phyloP scores from a whole-genome alignment of 2,329 filamentous ascomycete species.

The Xylaria sp. region DNA sequence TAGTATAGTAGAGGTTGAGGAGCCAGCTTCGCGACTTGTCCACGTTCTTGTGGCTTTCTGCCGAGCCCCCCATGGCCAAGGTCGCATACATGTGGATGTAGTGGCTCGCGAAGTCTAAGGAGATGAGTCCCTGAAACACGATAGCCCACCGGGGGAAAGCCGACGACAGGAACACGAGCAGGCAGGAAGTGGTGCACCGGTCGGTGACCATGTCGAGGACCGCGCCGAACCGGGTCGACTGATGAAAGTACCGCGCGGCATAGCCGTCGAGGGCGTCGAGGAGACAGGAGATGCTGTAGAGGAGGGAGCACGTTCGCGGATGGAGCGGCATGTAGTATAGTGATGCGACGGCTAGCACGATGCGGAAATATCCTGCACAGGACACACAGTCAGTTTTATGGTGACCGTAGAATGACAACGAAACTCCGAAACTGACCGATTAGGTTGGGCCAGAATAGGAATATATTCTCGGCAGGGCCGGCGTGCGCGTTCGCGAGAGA shows the following conservation, averaged over 20 bases:
- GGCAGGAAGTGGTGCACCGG: slow-evolving; percentile 93
- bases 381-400: slow-evolving; percentile 23
- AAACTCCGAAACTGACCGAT: slow-evolving; percentile 68
- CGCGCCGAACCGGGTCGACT: slow-evolving; percentile 94
- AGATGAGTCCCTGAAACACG: slow-evolving; percentile 92
- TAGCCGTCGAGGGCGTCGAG: slow-evolving; percentile 95
- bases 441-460: slow-evolving; percentile 83
- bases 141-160: slow-evolving; percentile 96
- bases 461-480: slow-evolving; percentile 75
- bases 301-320: slow-evolving; percentile 90
- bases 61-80: slow-evolving; percentile 83
- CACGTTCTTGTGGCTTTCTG: slow-evolving; percentile 91
- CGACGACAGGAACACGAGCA: slow-evolving; percentile 93
- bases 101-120: slow-evolving; percentile 92
- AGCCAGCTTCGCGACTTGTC: slow-evolving; percentile 89
- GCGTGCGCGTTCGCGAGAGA: slow-evolving; percentile 39
- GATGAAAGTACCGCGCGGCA: slow-evolving; percentile 87
- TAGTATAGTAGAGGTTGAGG: slow-evolving; percentile 95
- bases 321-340: slow-evolving; percentile 99
- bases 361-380: slow-evolving; percentile 76
- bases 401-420: background rate
- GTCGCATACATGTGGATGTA: slow-evolving; percentile 99
- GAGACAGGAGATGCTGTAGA: slow-evolving; percentile 94
- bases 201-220: slow-evolving; percentile 99
- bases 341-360: slow-evolving; percentile 85